phyloP scores from a whole-genome alignment of 2,329 filamentous ascomycete species.

The Bipolaris gigantea region DNA sequence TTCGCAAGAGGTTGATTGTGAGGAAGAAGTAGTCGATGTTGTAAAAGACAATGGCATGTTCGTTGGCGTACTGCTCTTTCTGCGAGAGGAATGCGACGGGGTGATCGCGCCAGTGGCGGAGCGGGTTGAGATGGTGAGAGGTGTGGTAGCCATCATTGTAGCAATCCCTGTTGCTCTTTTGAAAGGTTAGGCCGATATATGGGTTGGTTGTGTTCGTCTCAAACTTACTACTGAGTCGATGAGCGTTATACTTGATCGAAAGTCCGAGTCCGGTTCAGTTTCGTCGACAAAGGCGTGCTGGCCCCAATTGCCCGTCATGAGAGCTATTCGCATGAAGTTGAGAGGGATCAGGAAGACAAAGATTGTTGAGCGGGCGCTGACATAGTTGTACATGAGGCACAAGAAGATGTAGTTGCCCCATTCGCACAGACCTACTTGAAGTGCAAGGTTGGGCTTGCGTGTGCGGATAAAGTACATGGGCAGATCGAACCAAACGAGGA shows the following conservation, averaged over 20 bases:
- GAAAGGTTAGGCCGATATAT: slow-evolving; percentile 1
- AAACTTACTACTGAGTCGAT: slow-evolving; percentile 73
- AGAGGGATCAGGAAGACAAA: slow-evolving; percentile 71
- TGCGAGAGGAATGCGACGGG: slow-evolving; percentile 71
- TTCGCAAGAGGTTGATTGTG: slow-evolving; percentile 66
- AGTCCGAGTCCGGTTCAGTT: slow-evolving; percentile 74
- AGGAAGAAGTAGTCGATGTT: slow-evolving; percentile 82
- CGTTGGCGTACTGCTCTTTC: slow-evolving; percentile 66
- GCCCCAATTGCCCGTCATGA: slow-evolving; percentile 85
- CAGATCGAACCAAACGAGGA: slow-evolving; percentile 74
- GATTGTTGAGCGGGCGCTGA: slow-evolving; percentile 59
- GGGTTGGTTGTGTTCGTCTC: too few relatives aligned
- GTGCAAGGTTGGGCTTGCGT: slow-evolving; percentile 57
- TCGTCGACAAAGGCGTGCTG: slow-evolving; percentile 81
- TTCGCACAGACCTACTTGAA: slow-evolving; percentile 65
- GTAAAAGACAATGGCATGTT: slow-evolving; percentile 74
- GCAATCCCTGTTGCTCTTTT: slow-evolving; percentile 76
- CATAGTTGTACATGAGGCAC: slow-evolving; percentile 52
- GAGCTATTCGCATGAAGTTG: slow-evolving; percentile 64
- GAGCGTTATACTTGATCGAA: slow-evolving; percentile 75
- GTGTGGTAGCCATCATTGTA: slow-evolving; percentile 85
- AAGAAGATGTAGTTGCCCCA: slow-evolving; percentile 53
- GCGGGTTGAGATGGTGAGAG: slow-evolving; percentile 76
- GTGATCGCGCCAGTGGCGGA: slow-evolving; percentile 80
- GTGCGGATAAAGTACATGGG: slow-evolving; percentile 72